A percentile compares a stretch with the other conserved stretches of the same genome.
Conservation (phyloP, 164 flowering plant genomes). For the Warburgia ugandensis region DNA sequence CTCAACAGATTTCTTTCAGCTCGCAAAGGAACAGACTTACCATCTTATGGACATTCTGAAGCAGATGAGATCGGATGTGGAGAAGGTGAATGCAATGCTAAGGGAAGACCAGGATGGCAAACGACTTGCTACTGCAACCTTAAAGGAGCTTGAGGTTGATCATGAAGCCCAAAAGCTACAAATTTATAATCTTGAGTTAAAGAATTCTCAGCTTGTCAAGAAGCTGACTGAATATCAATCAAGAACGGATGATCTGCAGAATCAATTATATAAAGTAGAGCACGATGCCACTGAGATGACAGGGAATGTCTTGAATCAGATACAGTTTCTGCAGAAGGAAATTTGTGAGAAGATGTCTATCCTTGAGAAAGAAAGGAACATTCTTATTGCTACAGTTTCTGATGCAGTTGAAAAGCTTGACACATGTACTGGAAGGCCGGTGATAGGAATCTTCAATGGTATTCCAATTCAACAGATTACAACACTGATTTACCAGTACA, state of each 20-base stretch:
- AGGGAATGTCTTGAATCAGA: slow-evolving; percentile 23
- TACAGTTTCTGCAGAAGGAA: slow-evolving; percentile 45
- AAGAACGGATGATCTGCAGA: slow-evolving; percentile 35
- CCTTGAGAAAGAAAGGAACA: slow-evolving; percentile 47
- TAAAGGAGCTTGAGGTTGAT: slow-evolving; percentile 38
- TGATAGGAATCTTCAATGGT: too few relatives aligned
- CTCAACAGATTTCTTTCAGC: slow-evolving; percentile 30
- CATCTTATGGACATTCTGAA: slow-evolving; percentile 38
- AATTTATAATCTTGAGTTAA: slow-evolving; percentile 20
- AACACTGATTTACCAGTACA: too few relatives aligned
- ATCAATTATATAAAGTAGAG: slow-evolving; percentile 36
- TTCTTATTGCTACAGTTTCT: slow-evolving; percentile 27
- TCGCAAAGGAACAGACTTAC: slow-evolving; percentile 29
- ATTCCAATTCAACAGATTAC: too few relatives aligned
- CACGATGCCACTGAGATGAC: slow-evolving; percentile 32
- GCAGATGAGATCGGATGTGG: slow-evolving; percentile 37
- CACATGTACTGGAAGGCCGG: slow-evolving; percentile 20
- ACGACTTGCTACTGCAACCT: slow-evolving; percentile 21
- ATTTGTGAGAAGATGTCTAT: slow-evolving; percentile 23
- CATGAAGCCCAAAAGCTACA: slow-evolving; percentile 46
- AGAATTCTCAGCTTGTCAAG: slow-evolving; percentile 29
- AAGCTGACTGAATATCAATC: slow-evolving; percentile 33
- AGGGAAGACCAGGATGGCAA: slow-evolving; percentile 26
- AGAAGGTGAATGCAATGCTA: slow-evolving; percentile 29
- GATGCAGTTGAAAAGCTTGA: slow-evolving; percentile 43